phyloP scores from a whole-genome alignment of 2,329 filamentous ascomycete species.

The Lachnellula suecica region DNA sequence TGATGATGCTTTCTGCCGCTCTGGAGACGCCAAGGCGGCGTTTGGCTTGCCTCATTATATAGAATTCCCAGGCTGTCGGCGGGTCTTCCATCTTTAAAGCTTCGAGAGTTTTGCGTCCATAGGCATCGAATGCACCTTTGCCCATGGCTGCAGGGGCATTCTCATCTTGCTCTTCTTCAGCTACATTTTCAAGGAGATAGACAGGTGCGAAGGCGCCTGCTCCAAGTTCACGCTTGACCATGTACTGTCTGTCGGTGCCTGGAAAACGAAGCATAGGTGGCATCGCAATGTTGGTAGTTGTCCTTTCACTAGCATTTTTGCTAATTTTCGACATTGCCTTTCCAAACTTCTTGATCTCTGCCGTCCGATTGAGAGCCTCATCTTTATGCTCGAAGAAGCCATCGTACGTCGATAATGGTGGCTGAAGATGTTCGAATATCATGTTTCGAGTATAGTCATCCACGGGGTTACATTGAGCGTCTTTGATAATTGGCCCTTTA shows the following conservation, averaged over 20 bases:
- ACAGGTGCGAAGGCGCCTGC: constrained; percentile 94
- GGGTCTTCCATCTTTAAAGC: constrained; percentile 95
- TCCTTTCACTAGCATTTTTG: constrained; percentile 51
- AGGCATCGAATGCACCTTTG: constrained; percentile 57
- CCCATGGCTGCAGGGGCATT: constrained; percentile 52
- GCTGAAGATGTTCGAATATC: constrained; percentile 73
- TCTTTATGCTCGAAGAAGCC: constrained; percentile 76
- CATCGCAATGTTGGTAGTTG: constrained; percentile 54
- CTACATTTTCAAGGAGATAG: constrained; percentile 81
- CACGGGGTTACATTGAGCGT: constrained; percentile 84
- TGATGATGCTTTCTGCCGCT: constrained; percentile 73
- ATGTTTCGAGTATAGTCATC: constrained; percentile 71
- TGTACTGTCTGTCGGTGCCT: constrained; percentile 66
- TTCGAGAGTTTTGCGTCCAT: constrained; percentile 60
- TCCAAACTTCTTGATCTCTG: constrained; percentile 79
- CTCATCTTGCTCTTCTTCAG: constrained; percentile 48
- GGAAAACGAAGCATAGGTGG: constrained; percentile 69
- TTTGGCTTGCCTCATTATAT: constrained; percentile 85
- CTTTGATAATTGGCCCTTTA: constrained; percentile 75
- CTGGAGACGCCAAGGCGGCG: constrained; percentile 73
- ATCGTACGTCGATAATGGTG: constrained; percentile 70
- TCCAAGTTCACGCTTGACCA: constrained; percentile 80
- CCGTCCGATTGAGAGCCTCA: constrained; percentile 62
- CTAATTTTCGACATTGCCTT: constrained; percentile 52
- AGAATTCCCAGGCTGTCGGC: constrained; percentile 90